Evolutionary conservation across 345 rosid genomes (phyloP).

Genomic region (Kandelia obovata): DNA sequence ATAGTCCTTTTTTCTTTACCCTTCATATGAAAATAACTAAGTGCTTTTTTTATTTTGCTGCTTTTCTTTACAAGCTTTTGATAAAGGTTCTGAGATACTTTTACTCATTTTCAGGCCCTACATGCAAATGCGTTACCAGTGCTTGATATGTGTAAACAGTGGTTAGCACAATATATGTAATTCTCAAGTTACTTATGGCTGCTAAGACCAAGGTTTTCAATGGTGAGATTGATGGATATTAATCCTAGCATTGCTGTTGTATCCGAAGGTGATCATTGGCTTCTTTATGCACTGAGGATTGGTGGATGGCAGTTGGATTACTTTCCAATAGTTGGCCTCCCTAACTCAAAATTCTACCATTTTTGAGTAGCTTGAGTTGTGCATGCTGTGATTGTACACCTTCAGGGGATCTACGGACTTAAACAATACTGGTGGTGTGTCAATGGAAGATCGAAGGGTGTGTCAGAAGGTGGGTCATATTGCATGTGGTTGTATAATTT

Average conservation of each 20-base stretch:
- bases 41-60: not conserved
- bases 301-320: too few species aligned
- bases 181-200: not conserved
- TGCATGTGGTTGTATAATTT: too few species aligned
- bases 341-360: too few species aligned
- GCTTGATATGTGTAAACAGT: constrained; percentile 94
- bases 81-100: not conserved
- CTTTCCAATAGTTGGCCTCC: too few species aligned
- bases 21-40: not conserved
- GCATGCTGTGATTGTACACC: too few species aligned
- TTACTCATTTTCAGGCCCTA: constrained; percentile 51
- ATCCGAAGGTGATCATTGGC: not conserved
- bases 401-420: too few species aligned
- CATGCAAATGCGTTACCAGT: constrained; percentile 92
- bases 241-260: not conserved
- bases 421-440: too few species aligned
- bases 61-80: not conserved
- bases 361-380: too few species aligned
- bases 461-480: too few species aligned
- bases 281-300: too few species aligned
- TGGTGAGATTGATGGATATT: not conserved
- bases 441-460: too few species aligned
- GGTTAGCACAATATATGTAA: constrained; percentile 88
- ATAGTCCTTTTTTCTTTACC: not conserved
- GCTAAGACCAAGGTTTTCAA: not conserved